A percentile compares a stretch with the other conserved stretches of the same genome.
Evolutionary conservation across 345 rosid species (phyloP).

Genomic region (Crucihimalaya himalaica): DNA sequence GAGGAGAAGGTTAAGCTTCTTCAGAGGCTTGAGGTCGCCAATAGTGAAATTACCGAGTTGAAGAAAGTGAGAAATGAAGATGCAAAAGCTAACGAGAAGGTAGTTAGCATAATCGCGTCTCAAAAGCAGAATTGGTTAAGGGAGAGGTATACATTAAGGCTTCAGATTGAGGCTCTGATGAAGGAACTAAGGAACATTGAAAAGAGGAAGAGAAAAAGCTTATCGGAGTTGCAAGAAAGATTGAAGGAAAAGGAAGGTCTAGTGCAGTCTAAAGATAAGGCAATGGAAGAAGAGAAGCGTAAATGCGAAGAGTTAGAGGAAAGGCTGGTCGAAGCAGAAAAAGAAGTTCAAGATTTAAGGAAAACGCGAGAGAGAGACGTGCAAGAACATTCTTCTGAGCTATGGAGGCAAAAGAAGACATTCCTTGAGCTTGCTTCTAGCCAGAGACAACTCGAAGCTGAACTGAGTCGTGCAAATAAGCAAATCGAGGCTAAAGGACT

Average conservation of each 20-base stretch:
- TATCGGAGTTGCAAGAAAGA: constrained; percentile 51
- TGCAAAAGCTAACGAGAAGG: constrained; percentile 94
- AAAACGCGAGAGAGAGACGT: constrained; percentile 57
- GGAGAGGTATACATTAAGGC: constrained; percentile 63
- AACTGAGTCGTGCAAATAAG: constrained; percentile 67
- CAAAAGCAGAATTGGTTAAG: constrained; percentile 85
- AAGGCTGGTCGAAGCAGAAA: constrained; percentile 51
- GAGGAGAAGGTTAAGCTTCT: constrained; percentile 47
- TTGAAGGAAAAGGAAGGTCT: constrained; percentile 59
- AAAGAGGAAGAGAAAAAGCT: constrained; percentile 50
- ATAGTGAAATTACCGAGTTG: constrained; percentile 58
- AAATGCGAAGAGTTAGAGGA: constrained; percentile 63
- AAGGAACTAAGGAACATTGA: constrained; percentile 53
- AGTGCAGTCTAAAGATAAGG: constrained; percentile 58
- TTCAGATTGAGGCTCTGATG: constrained; percentile 62
- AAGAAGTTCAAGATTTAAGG: constrained; percentile 54
- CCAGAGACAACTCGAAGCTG: constrained; percentile 91
- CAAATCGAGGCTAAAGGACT: constrained; percentile 62
- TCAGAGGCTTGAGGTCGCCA: constrained; percentile 55
- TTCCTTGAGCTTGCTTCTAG: constrained; percentile 90
- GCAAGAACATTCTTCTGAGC: constrained; percentile 69
- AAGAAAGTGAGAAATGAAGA: constrained; percentile 71
- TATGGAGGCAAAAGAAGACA: constrained; percentile 87
- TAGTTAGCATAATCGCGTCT: constrained; percentile 76
- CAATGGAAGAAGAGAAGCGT: constrained; percentile 52